Evolutionary conservation across 2,329 filamentous ascomycete genomes (phyloP).

Genomic region (Aspergillus viridinutans): DNA sequence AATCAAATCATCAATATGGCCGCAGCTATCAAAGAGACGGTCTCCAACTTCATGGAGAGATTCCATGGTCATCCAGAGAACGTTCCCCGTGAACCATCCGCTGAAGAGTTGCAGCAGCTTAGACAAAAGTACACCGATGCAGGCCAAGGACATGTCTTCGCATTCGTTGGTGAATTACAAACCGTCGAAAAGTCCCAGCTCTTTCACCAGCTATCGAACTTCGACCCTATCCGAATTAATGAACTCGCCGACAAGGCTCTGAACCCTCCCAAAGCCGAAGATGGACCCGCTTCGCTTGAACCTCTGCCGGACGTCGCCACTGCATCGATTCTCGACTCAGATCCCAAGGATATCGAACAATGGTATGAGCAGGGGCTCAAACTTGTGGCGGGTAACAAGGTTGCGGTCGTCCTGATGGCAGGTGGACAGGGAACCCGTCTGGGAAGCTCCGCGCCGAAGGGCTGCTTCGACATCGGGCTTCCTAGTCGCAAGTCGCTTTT

Average conservation of each 20-base stretch:
- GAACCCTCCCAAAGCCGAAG: constrained; percentile 62
- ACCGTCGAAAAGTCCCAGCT: constrained; percentile 70
- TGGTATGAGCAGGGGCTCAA: constrained; percentile 75
- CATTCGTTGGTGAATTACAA: constrained; percentile 78
- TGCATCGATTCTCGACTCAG: constrained; percentile 88
- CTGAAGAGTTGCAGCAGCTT: constrained; percentile 64
- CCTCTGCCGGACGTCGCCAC: constrained; percentile 81
- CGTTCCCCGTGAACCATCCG: constrained; percentile 49
- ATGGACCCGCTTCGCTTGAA: constrained; percentile 60
- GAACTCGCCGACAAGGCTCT: constrained; percentile 77
- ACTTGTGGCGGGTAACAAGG: constrained; percentile 64
- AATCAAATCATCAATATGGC: constrained; percentile 30
- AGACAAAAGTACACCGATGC: constrained; percentile 69
- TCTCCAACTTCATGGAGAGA: constrained; percentile 48
- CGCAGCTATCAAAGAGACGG: constrained; percentile 39
- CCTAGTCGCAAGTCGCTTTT: constrained; percentile 92
- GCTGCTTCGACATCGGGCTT: constrained; percentile 93
- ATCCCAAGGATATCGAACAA: constrained; percentile 67
- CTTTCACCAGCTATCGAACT: constrained; percentile 73
- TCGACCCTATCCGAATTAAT: constrained; percentile 86
- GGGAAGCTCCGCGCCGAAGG: constrained; percentile 93
- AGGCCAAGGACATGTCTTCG: constrained; percentile 76
- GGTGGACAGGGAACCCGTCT: constrained; percentile 93
- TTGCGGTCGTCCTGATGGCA: constrained; percentile 90
- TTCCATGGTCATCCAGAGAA: constrained; percentile 39